These are phyloP conservation scores for Phanerochaete sordida DNA, from an alignment of 768 basidiomycete genomes.

Conservation along the genomic window DNA sequence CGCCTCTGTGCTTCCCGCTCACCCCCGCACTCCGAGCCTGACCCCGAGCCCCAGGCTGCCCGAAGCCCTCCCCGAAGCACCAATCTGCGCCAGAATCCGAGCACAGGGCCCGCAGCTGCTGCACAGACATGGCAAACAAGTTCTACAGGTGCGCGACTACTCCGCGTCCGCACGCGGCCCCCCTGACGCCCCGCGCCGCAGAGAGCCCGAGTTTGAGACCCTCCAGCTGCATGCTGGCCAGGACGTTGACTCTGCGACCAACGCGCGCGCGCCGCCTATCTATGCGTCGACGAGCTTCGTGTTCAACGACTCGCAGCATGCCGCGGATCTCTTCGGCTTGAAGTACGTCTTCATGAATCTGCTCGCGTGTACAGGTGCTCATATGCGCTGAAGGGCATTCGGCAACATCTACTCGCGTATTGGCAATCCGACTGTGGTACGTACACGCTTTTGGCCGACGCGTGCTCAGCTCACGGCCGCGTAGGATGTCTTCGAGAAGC, in stretches of 20 bases:
- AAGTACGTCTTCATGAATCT: conserved; percentile 32
- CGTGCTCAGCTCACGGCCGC: no score
- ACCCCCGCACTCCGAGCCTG: background rate
- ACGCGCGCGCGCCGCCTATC: conserved; percentile 76
- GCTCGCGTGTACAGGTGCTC: background rate
- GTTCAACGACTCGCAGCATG: conserved; percentile 75
- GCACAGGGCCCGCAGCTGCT: background rate
- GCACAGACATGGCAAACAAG: conserved; percentile 2
- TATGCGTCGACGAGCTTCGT: conserved; percentile 71
- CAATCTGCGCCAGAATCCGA: background rate
- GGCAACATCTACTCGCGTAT: conserved; percentile 70
- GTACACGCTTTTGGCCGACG: conserved; percentile 18
- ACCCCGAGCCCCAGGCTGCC: no score
- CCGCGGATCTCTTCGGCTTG: conserved; percentile 66
- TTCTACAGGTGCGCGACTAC: conserved; percentile 19
- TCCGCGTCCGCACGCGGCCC: background rate
- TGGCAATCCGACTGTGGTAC: conserved; percentile 62
- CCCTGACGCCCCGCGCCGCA: conserved; percentile 9
- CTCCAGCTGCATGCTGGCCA: conserved; percentile 80
- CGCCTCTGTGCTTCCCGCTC: background rate
- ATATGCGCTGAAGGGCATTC: conserved; percentile 34
- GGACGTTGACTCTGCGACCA: conserved; percentile 55
- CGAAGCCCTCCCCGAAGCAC: no score
- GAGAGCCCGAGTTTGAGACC: conserved; percentile 71
- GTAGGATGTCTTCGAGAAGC: conserved; percentile 78